Conservation (phyloP, 2,329 filamentous ascomycete species). For the Aurifilum marmelostoma region DNA sequence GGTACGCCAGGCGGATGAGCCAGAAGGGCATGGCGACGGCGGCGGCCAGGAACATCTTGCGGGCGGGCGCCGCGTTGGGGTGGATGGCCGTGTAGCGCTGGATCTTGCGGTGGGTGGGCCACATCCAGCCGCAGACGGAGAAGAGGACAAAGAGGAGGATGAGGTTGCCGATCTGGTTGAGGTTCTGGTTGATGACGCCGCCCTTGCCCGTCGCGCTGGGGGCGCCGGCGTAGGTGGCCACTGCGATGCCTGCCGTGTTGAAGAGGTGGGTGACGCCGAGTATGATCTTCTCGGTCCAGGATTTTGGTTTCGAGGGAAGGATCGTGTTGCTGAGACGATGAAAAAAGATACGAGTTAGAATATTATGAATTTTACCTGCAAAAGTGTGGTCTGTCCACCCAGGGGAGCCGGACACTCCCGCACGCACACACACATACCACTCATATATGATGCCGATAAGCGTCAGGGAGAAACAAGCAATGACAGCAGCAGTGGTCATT, state of each 20-base stretch:
- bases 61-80: slow-evolving; percentile 29
- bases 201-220: slow-evolving; percentile 24
- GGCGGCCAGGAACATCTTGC: slow-evolving; percentile 28
- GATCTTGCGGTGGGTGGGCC: slow-evolving; percentile 31
- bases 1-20: slow-evolving; percentile 32
- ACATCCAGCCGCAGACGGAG: slow-evolving; percentile 33
- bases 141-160: slow-evolving; percentile 33
- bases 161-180: slow-evolving; percentile 32
- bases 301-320: slow-evolving; percentile 14
- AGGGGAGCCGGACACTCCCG: too few relatives aligned
- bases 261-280: slow-evolving; percentile 33
- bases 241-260: slow-evolving; percentile 32
- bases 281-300: slow-evolving; percentile 32
- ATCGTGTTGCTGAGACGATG: slow-evolving; percentile 13
- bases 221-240: slow-evolving; percentile 31
- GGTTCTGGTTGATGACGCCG: slow-evolving; percentile 28
- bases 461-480: slow-evolving; percentile 27
- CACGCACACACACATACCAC: slow-evolving; percentile 31
- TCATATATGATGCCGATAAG: slow-evolving; percentile 36
- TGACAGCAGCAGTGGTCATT: slow-evolving; percentile 36
- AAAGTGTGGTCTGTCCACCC: too few relatives aligned
- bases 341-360: slow-evolving; percentile 9
- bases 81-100: slow-evolving; percentile 18
- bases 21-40: slow-evolving; percentile 32
- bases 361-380: slow-evolving; percentile 16